phyloP scores from a whole-genome alignment of 148 eudicot genomes.

The Chenopodium suecicum region DNA sequence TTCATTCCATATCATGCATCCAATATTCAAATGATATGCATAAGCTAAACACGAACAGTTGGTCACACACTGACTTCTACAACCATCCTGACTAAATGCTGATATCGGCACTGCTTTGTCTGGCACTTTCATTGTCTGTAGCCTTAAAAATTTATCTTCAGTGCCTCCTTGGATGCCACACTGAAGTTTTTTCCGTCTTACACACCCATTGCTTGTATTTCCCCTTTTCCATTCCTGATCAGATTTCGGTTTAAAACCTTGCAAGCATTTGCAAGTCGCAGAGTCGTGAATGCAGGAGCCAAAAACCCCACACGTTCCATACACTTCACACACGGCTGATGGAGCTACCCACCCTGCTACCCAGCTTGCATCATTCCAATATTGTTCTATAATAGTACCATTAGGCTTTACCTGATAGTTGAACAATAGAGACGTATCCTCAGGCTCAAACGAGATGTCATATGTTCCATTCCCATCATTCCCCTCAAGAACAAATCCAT shows the following conservation, averaged over 20 bases:
- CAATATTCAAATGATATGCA: slow-evolving; percentile 37
- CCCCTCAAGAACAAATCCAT: slow-evolving; percentile 14
- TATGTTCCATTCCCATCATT: background rate
- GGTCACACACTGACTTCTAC: slow-evolving; percentile 35
- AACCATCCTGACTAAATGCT: slow-evolving; percentile 36
- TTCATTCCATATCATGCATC: slow-evolving; percentile 55
- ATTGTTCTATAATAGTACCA: slow-evolving; percentile 27
- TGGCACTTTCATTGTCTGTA: slow-evolving; percentile 43
- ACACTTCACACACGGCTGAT: slow-evolving; percentile 36
- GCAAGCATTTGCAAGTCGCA: slow-evolving; percentile 46
- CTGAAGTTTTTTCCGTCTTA: slow-evolving; percentile 29
- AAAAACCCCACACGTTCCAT: slow-evolving; percentile 47
- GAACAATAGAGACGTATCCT: slow-evolving; percentile 18
- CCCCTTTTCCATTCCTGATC: slow-evolving; percentile 38
- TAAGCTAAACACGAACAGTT: slow-evolving; percentile 64
- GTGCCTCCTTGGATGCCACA: slow-evolving; percentile 34
- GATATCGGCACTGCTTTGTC: slow-evolving; percentile 28
- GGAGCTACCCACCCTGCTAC: slow-evolving; percentile 5
- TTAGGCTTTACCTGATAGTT: slow-evolving; percentile 18
- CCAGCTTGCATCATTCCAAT: slow-evolving; percentile 45
- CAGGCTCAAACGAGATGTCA: slow-evolving; percentile 2
- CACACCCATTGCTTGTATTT: slow-evolving; percentile 51
- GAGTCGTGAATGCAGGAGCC: slow-evolving; percentile 39
- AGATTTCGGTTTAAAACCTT: slow-evolving; percentile 42
- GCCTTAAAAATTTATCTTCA: slow-evolving; percentile 40